phyloP scores from a whole-genome alignment of 192 early-diverging fungal species.

The Cetraspora pellucida region DNA sequence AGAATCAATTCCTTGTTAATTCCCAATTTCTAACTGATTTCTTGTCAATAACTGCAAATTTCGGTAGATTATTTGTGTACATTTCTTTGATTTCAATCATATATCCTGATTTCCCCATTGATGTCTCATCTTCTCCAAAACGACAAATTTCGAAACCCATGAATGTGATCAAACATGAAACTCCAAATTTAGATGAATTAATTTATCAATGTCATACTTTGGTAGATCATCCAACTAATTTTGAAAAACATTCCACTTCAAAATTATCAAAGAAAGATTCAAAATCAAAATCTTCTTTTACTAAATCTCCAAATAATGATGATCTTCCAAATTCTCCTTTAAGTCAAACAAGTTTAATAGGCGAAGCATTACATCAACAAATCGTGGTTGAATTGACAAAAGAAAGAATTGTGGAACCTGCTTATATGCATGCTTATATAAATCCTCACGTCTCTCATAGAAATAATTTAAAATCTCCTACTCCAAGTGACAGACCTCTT shows the following conservation, averaged over 20 bases:
- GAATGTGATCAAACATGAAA: background rate
- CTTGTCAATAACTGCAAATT: background rate
- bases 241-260: too few relatives aligned
- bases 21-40: background rate
- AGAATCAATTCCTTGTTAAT: background rate
- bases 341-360: background rate
- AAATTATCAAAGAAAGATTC: too few relatives aligned
- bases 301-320: background rate
- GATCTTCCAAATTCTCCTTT: background rate
- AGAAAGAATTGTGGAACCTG: background rate
- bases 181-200: background rate
- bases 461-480: background rate
- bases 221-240: too few relatives aligned
- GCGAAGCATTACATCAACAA: background rate
- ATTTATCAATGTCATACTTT: too few relatives aligned
- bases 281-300: background rate
- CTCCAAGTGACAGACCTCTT: background rate
- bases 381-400: background rate
- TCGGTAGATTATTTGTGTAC: background rate
- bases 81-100: background rate
- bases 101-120: slow-evolving; percentile 3
- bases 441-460: background rate
- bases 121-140: background rate
- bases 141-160: background rate
- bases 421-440: background rate